phyloP scores from a whole-genome alignment of 768 basidiomycete genomes.

The Lentinula aciculospora region DNA sequence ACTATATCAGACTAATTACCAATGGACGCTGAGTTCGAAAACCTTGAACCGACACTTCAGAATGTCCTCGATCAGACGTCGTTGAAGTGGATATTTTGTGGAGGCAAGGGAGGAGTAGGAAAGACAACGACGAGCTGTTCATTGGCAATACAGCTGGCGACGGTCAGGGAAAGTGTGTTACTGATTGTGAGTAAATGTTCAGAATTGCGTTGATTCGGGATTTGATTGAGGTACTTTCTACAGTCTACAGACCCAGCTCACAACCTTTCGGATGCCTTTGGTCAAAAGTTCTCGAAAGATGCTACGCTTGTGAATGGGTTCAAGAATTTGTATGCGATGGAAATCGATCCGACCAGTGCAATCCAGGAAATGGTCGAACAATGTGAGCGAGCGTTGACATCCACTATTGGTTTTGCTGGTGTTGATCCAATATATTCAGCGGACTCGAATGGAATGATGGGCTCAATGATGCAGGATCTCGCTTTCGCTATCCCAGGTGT shows the following conservation, averaged over 20 bases:
- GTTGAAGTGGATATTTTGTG: conserved; percentile 99
- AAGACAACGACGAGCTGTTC: conserved; percentile 99
- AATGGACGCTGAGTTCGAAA: conserved; percentile 9
- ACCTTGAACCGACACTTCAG: conserved; percentile 80
- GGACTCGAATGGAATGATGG: conserved; percentile 92
- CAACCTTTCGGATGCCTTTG: conserved; percentile 97
- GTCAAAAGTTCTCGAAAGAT: conserved; percentile 98
- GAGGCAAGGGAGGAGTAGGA: conserved; percentile 99
- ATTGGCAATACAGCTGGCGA: conserved; percentile 92
- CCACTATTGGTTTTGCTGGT: neutral
- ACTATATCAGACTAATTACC: too few species aligned
- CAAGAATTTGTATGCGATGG: conserved; percentile 96
- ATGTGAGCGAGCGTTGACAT: conserved; percentile 45
- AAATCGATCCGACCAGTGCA: conserved; percentile 96
- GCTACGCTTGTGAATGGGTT: conserved; percentile 98
- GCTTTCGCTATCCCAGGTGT: conserved; percentile 99
- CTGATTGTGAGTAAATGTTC: conserved; percentile 67
- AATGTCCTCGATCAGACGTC: conserved; percentile 91
- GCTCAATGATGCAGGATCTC: conserved; percentile 99
- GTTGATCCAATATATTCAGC: conserved; percentile 33
- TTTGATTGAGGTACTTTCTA: neutral
- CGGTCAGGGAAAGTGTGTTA: conserved; percentile 89
- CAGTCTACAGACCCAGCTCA: conserved; percentile 99
- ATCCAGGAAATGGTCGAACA: conserved; percentile 99
- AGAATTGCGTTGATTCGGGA: neutral